phyloP scores from a whole-genome alignment of 768 basidiomycete species.

The Boletales sp. region DNA sequence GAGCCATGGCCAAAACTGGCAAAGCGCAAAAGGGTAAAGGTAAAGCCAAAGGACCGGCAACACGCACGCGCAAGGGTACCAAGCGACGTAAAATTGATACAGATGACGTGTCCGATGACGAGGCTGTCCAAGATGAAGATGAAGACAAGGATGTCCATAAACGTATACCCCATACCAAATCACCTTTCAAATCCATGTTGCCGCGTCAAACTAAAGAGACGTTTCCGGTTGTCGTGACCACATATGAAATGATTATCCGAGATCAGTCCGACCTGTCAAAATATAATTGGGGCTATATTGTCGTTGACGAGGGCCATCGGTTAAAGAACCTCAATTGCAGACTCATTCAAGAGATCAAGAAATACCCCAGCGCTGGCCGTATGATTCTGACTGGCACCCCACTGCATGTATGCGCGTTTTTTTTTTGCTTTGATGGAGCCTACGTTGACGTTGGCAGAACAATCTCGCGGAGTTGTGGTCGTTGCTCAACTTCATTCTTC shows the following conservation, averaged over 20 bases:
- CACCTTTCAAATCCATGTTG: not conserved
- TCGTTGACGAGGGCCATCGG: constrained; percentile 94
- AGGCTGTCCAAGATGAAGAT: constrained; percentile 12
- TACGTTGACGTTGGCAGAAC: constrained; percentile 55
- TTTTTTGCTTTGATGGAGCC: too few species aligned
- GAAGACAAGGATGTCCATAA: constrained; percentile 7
- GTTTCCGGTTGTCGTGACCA: constrained; percentile 86
- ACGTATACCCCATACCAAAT: constrained; percentile 13
- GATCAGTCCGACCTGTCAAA: constrained; percentile 63
- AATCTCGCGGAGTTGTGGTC: constrained; percentile 95
- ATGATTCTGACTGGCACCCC: constrained; percentile 97
- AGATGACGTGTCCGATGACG: constrained; percentile 10
- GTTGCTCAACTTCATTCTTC: constrained; percentile 91
- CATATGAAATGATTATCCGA: constrained; percentile 89
- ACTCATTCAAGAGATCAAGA: constrained; percentile 87
- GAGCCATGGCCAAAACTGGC: constrained; percentile 15
- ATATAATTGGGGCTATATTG: constrained; percentile 86
- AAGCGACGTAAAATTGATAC: constrained; percentile 22
- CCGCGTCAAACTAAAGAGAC: constrained; percentile 27
- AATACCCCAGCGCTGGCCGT: constrained; percentile 76
- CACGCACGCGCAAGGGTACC: constrained; percentile 3
- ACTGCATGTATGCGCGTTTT: constrained; percentile 61
- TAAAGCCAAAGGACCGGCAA: constrained; percentile 10
- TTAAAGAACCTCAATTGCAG: constrained; percentile 93
- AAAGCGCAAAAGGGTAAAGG: constrained; percentile 14